Base-by-base conservation (phyloP, 2,329 filamentous ascomycete genomes). In the Sclerotinia borealis region DNA sequence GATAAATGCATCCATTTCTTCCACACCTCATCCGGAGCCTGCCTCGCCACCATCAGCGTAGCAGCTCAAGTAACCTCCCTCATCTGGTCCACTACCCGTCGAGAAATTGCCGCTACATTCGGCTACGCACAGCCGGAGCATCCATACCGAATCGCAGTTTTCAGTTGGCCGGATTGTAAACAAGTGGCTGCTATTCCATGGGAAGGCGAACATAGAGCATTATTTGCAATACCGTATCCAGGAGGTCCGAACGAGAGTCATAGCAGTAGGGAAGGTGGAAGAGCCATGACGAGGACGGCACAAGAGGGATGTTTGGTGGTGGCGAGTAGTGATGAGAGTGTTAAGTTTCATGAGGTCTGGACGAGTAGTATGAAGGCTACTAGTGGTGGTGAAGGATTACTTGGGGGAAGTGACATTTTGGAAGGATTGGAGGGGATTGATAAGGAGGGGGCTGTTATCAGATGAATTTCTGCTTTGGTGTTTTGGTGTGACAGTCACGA, bases 321-420 rank as follows among this genome's bases (percentile, higher is more conserved):
- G 60, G 93, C 93, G 19, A 90, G 91, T 49, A 96, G 92, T 72
- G 93, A 98, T 76, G 88, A 92, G 73, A 96, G 86, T 70, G 89
- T 98, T 75, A 95, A 95, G 73, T 98, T 98, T 72, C 92, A 98
- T 75, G 93, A 98, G 77, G 86, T 99, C 13, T 98, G 93, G 95
- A 82, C 83, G n/a, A 83, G 84, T 2, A 79, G 82, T 47, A 80
- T 78, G 69, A 87, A 83, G 71, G 77, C 79, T 10, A 83, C 80
- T 25, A 76, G 79, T 27, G 75, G 79, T 5, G 79, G 81, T 17
- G 79, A 78, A 48, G 86, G 90, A 2, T 79, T 91, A 66, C 78
- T 96, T 29, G 91, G 90, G 15, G 90, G 92, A 5, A 96, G 92
- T 76, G 87, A 90, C 74, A 96, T 97, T 67, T 80, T 96, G 37